Base-by-base conservation (phyloP, 441 rosid species). In the Croton laevigatus region DNA sequence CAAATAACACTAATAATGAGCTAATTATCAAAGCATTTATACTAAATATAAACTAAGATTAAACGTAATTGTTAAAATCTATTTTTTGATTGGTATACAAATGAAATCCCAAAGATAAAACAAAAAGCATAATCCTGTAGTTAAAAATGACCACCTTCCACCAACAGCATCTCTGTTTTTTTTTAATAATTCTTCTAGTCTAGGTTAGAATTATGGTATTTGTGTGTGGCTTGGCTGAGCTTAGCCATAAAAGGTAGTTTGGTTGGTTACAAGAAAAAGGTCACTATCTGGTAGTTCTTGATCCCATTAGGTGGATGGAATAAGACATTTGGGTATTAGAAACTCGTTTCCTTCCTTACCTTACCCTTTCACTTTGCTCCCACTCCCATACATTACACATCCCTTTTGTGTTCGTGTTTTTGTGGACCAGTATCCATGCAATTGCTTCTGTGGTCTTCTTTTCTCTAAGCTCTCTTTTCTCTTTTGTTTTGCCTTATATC, bases 231-330 rank as follows among this genome's bases (percentile, higher is more conserved):
- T 36, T 52, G 70, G n/a, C 44, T 13, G 19, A 40, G 32, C 70
- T 66, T 53, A 11, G n/a, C 19, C 5, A 51, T 14, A 48, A 3
- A 46, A 11, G 14, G 5, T 11, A 11, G 2, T 13, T 11, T 59
- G 66, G 71, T 66, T 73, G 79, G 80, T 75, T 34, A 72, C 66
- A 73, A 65, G 67, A 69, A 75, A 78, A 64, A 64, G 34, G 87
- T 83, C 87, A 42, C 83, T 69, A 8, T 85, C 89, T 74, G 6
- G 46, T 79, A 72, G 83, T 83, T 82, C 84, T 73, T 75, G 73
- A 65, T 76, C 80, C 66, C 75, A 79, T 73, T 80, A 81, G 87
- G 81, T 87, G 89, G 86, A 80, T 65, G 68, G 84, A 87, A 44
- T 68, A 77, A 52, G 86, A 80, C 88, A 38, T 75, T 74, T 59